A percentile compares a stretch with the other conserved stretches of the same genome.
phyloP scores from a whole-genome alignment of 2,329 filamentous ascomycete genomes.

The Ophiostoma ips region DNA sequence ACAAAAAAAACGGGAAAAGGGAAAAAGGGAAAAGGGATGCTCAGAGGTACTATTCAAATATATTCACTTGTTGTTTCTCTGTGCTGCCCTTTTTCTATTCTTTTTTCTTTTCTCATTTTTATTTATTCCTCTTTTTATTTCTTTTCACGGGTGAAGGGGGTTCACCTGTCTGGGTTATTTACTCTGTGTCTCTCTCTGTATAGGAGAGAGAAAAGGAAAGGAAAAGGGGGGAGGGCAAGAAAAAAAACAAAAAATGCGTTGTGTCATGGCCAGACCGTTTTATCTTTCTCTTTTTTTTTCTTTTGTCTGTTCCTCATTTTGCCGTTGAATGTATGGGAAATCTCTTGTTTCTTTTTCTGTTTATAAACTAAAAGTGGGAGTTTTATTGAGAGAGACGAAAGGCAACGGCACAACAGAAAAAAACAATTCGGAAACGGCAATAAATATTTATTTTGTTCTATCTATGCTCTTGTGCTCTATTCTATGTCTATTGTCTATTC shows the following conservation, averaged over 20 bases:
- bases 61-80: background rate
- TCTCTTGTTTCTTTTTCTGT: conserved; percentile 13
- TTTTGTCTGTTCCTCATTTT: conserved; percentile 4
- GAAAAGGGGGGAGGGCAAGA: too few relatives aligned
- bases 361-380: conserved; percentile 8
- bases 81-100: too few relatives aligned
- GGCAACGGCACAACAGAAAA: conserved; percentile 4
- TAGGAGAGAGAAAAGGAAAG: too few relatives aligned
- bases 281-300: background rate
- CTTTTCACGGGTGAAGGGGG: too few relatives aligned
- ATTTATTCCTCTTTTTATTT: too few relatives aligned
- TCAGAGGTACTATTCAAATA: background rate
- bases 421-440: conserved; percentile 4
- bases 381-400: conserved; percentile 5
- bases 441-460: background rate
- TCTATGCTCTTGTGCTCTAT: background rate
- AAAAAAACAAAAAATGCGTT: too few relatives aligned
- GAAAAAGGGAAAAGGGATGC: too few relatives aligned
- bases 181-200: too few relatives aligned
- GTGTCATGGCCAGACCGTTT: conserved; percentile 3
- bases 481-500: background rate
- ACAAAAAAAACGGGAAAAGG: too few relatives aligned
- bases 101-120: too few relatives aligned
- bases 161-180: too few relatives aligned
- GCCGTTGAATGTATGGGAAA: conserved; percentile 24